phyloP scores from a whole-genome alignment of 805 yeast species.

The Candida ficus region DNA sequence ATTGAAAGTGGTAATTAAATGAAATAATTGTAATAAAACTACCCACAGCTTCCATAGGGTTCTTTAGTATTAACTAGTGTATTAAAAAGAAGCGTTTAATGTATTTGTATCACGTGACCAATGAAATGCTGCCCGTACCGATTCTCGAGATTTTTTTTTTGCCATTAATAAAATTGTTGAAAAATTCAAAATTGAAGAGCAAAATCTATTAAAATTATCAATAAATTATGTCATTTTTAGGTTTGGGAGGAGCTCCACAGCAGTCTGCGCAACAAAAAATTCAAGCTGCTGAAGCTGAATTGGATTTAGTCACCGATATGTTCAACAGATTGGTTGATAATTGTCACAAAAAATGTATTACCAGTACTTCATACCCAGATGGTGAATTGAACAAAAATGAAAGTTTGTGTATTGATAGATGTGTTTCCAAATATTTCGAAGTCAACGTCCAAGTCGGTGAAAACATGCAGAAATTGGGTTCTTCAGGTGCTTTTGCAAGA shows the following conservation, averaged over 20 bases:
- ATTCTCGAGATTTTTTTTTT: no score
- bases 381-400: constrained; percentile 76
- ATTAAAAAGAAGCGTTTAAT: no score
- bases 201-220: not conserved
- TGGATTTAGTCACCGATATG: constrained; percentile 97
- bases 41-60: no score
- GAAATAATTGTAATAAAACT: no score
- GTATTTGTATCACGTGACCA: no score
- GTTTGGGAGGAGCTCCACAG: constrained; percentile 74
- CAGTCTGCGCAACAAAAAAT: constrained; percentile 69
- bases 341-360: constrained; percentile 85
- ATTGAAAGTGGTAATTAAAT: no score
- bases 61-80: no score
- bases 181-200: not conserved
- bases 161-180: no score
- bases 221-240: constrained; percentile 57
- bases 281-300: constrained; percentile 92
- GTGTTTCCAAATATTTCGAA: constrained; percentile 92
- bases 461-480: constrained; percentile 50
- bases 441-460: constrained; percentile 94
- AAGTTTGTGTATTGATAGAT: constrained; percentile 86
- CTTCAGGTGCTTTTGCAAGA: constrained; percentile 34
- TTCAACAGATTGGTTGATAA: constrained; percentile 87
- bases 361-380: constrained; percentile 49
- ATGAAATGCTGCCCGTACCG: no score